Conservation (phyloP, 176 grass and related monocot species). For the barley (Hordeum vulgare) region MorexV3_pseudomolecules_assembly NC_058519.1:79542601-79543100, state of each 20-base stretch:
- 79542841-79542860: background rate
- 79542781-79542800: background rate
- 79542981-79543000: background rate
- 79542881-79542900: background rate
- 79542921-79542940: background rate
- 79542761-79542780: background rate
- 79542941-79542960: background rate
- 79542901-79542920: background rate
- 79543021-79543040: background rate
- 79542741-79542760: background rate
- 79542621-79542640: slow-evolving; percentile 83
- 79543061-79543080: background rate
- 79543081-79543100: background rate
- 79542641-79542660: slow-evolving; percentile 96
- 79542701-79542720: background rate
- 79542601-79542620: slow-evolving; percentile 37
- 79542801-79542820: background rate
- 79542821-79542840: background rate
- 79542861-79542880: background rate
- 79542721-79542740: background rate
- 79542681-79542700: slow-evolving; percentile 92
- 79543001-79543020: no score
- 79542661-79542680: slow-evolving; percentile 65
- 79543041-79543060: background rate
- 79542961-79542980: background rate